Base-by-base conservation (phyloP, 129 eudicot genomes). In the Arctium lappa region DNA sequence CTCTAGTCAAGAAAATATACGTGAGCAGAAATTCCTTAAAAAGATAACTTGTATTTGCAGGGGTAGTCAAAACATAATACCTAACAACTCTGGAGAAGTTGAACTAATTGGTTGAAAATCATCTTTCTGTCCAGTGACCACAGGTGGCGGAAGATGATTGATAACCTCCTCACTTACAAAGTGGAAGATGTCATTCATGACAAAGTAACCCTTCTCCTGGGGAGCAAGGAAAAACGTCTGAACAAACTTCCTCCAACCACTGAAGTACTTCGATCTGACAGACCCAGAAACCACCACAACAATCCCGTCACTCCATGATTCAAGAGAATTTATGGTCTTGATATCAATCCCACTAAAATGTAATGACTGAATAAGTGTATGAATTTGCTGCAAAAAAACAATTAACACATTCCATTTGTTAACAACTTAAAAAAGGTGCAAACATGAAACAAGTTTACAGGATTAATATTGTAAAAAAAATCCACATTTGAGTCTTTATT, bases 211-310 rank as follows among this genome's bases (percentile, higher is more conserved):
- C 53, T 87, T 91, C 85, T 93, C 97, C 74, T 95, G 97, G 3
- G 99, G 97, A 65, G 99, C 97, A 81, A 95, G 97, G 81, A 95
- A 86, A 81, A 95, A 95, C 42, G 94, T 95, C 89, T 93, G 92
- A 81, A 89, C 86, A 79, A 93, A 95, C 68, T 86, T 93, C 92
- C 92, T 91, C 90, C 91, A 79, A 11, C 90, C 92, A 84, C 56
- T 87, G 71, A 90, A 87, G 81, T 85, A 81, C 80, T 75, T 91
- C 12, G 92, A 86, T 78, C 85, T 90, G 65, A 95, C 90, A 18
- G 89, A 84, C 42, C 99, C 99, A 84, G 97, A 88, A 80, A 93
- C 94, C 83, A 89, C 92, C 56, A 95, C 97, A 48, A 91, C 82
- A 22, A 95, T 85, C 44, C 99, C 93, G 73, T 89, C 89, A 78